Evolutionary conservation across 768 basidiomycete species (phyloP).

Genomic region (Amanita pseudoporphyria): DNA sequence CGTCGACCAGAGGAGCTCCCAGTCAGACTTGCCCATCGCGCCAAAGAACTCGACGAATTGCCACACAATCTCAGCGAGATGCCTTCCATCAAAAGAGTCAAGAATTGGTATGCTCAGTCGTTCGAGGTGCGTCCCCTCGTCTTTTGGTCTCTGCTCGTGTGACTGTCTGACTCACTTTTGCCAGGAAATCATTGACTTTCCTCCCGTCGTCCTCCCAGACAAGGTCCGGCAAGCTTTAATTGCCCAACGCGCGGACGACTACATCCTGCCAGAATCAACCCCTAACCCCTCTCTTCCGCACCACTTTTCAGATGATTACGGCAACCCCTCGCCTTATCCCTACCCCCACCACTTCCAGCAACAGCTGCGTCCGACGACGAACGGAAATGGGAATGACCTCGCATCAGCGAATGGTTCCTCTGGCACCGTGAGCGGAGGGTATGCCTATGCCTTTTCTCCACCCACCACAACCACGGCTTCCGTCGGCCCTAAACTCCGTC

Average conservation of each 20-base stretch:
- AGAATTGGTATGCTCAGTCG: slow-evolving; percentile 98
- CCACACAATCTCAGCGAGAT: slow-evolving; percentile 87
- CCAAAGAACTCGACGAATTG: slow-evolving; percentile 90
- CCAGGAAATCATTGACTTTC: slow-evolving; percentile 87
- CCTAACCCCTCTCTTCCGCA: too few species aligned
- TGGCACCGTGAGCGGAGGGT: not conserved
- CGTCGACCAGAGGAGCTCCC: slow-evolving; percentile 73
- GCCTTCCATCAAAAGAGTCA: slow-evolving; percentile 89
- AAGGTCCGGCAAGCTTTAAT: slow-evolving; percentile 61
- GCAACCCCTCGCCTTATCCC: slow-evolving; percentile 10
- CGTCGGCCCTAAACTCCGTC: slow-evolving; percentile 32
- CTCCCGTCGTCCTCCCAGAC: slow-evolving; percentile 59
- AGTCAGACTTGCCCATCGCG: slow-evolving; percentile 89
- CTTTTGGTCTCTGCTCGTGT: not conserved
- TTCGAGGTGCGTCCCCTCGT: slow-evolving; percentile 65
- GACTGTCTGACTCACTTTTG: not conserved
- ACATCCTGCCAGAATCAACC: slow-evolving; percentile 56
- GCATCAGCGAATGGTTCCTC: not conserved
- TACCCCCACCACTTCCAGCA: slow-evolving; percentile 10
- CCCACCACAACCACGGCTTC: not conserved
- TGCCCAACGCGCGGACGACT: slow-evolving; percentile 34
- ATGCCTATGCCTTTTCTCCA: not conserved
- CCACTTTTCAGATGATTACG: slow-evolving; percentile 28
- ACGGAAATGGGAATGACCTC: slow-evolving; percentile 6
- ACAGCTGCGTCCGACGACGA: slow-evolving; percentile 6